Conservation (phyloP, 139 green algal species). For the Pedinophyceae sp. region DNA sequence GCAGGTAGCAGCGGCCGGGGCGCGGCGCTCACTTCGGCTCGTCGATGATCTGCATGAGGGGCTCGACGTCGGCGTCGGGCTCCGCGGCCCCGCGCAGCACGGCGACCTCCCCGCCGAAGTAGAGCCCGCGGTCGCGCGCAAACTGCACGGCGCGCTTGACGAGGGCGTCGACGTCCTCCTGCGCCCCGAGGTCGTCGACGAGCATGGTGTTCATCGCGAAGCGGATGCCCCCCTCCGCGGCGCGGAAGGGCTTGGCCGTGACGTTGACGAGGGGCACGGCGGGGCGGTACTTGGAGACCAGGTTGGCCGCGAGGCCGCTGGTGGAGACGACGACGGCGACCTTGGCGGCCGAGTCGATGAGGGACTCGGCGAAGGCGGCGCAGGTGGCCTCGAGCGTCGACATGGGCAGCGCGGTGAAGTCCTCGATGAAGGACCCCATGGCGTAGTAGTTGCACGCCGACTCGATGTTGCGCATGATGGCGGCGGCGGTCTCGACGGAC, state of each 20-base stretch:
- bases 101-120: not conserved
- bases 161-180: not conserved
- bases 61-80: too few species aligned
- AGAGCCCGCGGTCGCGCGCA: not conserved
- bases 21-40: too few species aligned
- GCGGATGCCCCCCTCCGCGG: not conserved
- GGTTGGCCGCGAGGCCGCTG: not conserved
- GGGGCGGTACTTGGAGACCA: conserved; percentile 13
- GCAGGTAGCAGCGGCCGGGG: too few species aligned
- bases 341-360: conserved; percentile 11
- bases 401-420: conserved; percentile 33
- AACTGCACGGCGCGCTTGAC: not conserved
- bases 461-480: conserved; percentile 36
- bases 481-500: conserved; percentile 16
- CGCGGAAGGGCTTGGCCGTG: not conserved
- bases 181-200: not conserved
- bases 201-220: not conserved
- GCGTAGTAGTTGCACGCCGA: conserved; percentile 29
- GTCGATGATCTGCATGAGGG: too few species aligned
- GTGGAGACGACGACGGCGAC: conserved; percentile 4
- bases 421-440: conserved; percentile 32
- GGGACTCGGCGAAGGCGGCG: conserved; percentile 14
- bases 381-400: conserved; percentile 25
- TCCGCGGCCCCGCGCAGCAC: not conserved
- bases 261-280: conserved; percentile 6